Evolutionary conservation across 805 yeast species (phyloP).

Genomic region (Nakazawaea sp.): DNA sequence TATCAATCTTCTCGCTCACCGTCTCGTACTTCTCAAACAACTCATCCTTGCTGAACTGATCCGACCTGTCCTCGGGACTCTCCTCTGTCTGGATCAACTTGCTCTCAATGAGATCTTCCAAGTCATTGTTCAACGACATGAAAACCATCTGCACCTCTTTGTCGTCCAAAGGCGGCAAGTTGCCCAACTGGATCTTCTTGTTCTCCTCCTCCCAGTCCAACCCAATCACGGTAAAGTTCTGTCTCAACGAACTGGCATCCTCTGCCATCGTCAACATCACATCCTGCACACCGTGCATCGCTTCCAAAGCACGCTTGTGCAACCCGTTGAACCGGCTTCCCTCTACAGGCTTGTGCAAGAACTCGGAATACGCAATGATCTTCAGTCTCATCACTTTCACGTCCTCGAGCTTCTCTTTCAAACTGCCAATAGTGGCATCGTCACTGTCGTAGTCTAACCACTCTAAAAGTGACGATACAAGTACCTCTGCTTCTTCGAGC

Average conservation of each 20-base stretch:
- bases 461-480: slow-evolving; percentile 48
- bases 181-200: slow-evolving; percentile 29
- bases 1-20: slow-evolving; percentile 14
- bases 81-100: slow-evolving; percentile 18
- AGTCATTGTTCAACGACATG: slow-evolving; percentile 19
- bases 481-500: slow-evolving; percentile 26
- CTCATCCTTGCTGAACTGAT: slow-evolving; percentile 15
- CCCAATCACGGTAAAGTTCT: slow-evolving; percentile 35
- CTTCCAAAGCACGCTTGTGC: slow-evolving; percentile 32
- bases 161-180: slow-evolving; percentile 20
- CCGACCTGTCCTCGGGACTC: slow-evolving; percentile 12
- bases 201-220: slow-evolving; percentile 49
- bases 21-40: slow-evolving; percentile 19
- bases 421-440: slow-evolving; percentile 32
- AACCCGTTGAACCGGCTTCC: slow-evolving; percentile 34
- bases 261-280: slow-evolving; percentile 36
- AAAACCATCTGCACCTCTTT: slow-evolving; percentile 21
- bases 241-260: slow-evolving; percentile 34
- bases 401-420: slow-evolving; percentile 28
- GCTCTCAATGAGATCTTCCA: slow-evolving; percentile 21
- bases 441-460: slow-evolving; percentile 78
- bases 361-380: slow-evolving; percentile 30
- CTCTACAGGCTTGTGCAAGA: slow-evolving; percentile 41
- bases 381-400: slow-evolving; percentile 21
- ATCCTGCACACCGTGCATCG: slow-evolving; percentile 36